A percentile compares a stretch with the other conserved stretches of the same genome.
Conservation (phyloP, 768 basidiomycete species). For the Tremella fuciformis region DNA sequence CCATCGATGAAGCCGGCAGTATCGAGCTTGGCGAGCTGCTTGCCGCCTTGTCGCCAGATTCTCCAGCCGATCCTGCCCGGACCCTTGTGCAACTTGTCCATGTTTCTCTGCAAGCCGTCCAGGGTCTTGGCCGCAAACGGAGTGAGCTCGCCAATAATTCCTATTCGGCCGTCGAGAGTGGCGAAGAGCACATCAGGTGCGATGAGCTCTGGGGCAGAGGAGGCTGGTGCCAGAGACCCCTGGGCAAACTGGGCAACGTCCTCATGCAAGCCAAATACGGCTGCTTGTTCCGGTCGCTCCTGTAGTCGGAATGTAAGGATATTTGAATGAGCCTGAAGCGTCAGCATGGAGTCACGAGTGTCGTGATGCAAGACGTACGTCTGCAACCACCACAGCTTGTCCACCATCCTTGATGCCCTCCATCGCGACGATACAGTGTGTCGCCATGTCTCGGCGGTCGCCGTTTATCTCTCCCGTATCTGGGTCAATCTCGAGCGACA, state of each 20-base stretch:
- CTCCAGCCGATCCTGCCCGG: slow-evolving; percentile 40
- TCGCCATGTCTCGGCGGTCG: slow-evolving; percentile 46
- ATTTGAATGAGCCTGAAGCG: slow-evolving; percentile 40
- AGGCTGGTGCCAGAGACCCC: slow-evolving; percentile 42
- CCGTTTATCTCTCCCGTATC: slow-evolving; percentile 31
- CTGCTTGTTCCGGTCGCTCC: slow-evolving; percentile 44
- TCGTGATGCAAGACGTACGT: slow-evolving; percentile 37
- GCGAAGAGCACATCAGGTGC: slow-evolving; percentile 44
- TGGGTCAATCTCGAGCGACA: slow-evolving; percentile 36
- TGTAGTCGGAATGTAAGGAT: slow-evolving; percentile 46
- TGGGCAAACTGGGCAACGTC: slow-evolving; percentile 38
- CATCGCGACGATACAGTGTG: slow-evolving; percentile 44
- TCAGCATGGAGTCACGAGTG: not conserved
- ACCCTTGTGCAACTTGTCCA: slow-evolving; percentile 36
- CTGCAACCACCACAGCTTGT: slow-evolving; percentile 41
- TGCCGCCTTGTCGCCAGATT: slow-evolving; percentile 29
- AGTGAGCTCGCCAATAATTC: slow-evolving; percentile 47
- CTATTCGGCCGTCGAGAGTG: slow-evolving; percentile 43
- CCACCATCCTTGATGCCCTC: slow-evolving; percentile 40
- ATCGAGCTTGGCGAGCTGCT: slow-evolving; percentile 31
- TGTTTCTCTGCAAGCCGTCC: slow-evolving; percentile 47
- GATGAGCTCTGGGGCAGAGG: slow-evolving; percentile 26
- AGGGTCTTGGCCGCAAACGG: slow-evolving; percentile 28
- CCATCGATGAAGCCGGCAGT: slow-evolving; percentile 50
- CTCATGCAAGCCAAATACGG: slow-evolving; percentile 47